These are phyloP conservation scores for Aspergillus chevalieri DNA, from an alignment of 2,329 filamentous ascomycete species.

Conservation along the genomic window DNA sequence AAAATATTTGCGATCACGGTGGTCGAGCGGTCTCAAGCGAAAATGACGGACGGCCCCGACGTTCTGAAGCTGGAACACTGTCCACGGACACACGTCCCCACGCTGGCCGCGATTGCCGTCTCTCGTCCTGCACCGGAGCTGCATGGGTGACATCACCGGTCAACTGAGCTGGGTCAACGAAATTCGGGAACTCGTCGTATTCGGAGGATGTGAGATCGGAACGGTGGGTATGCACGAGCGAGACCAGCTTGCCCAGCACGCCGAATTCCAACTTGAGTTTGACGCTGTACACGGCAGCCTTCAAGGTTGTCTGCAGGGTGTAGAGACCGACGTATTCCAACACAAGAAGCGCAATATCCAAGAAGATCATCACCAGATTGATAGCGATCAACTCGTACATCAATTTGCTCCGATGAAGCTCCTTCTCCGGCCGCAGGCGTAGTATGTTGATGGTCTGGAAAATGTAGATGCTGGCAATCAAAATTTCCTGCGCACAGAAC, in stretches of 20 bases:
- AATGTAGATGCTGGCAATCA: conserved; percentile 48
- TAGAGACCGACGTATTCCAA: conserved; percentile 40
- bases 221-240: conserved; percentile 29
- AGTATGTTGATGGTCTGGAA: conserved; percentile 46
- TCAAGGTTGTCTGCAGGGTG: conserved; percentile 40
- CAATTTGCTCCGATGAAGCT: conserved; percentile 33
- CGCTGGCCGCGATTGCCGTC: conserved; percentile 9
- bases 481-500: conserved; percentile 41
- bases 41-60: conserved; percentile 13
- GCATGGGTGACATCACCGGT: conserved; percentile 35
- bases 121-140: conserved; percentile 10
- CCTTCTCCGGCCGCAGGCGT: conserved; percentile 26
- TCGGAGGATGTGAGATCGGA: conserved; percentile 27
- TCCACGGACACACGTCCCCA: conserved; percentile 25
- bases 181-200: conserved; percentile 33
- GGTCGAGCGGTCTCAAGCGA: conserved; percentile 12
- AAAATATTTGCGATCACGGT: conserved; percentile 6
- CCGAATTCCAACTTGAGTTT: conserved; percentile 47
- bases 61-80: conserved; percentile 21
- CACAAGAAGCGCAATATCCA: conserved; percentile 41
- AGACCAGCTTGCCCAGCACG: conserved; percentile 40
- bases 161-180: conserved; percentile 36
- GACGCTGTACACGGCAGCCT: conserved; percentile 43
- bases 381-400: conserved; percentile 46
- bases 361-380: conserved; percentile 42